Conservation (phyloP, 495 filamentous ascomycete species). For the Copromyces sp. region DNA sequence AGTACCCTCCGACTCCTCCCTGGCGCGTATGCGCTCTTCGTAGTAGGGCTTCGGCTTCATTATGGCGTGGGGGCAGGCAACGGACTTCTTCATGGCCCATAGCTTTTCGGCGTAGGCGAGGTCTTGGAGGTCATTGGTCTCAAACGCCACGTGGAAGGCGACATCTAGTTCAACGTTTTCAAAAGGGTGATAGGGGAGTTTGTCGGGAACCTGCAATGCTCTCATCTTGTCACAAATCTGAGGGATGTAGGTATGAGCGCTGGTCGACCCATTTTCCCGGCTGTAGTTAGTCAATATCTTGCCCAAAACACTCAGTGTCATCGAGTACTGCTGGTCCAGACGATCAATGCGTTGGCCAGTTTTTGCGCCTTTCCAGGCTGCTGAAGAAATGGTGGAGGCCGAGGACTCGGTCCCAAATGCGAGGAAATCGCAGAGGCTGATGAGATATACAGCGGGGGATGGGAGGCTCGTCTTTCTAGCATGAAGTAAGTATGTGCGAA, state of each 20-base stretch:
- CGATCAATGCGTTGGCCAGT: constrained; percentile 1
- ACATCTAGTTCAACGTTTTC: constrained; percentile 17
- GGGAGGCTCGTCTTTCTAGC: background rate
- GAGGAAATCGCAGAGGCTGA: constrained; percentile 19
- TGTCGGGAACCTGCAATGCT: constrained; percentile 8
- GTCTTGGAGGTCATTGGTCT: constrained; percentile 32
- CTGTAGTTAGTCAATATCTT: constrained; percentile 15
- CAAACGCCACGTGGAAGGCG: constrained; percentile 32
- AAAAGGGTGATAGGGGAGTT: constrained; percentile 8
- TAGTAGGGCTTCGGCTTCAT: background rate
- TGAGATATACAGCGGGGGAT: constrained; percentile 17
- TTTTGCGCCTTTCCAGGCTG: constrained; percentile 11
- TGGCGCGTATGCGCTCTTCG: background rate
- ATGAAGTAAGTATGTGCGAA: constrained; percentile 1
- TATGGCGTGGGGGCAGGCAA: background rate
- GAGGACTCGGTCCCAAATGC: background rate
- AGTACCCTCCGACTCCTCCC: background rate
- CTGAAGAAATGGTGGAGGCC: constrained; percentile 1
- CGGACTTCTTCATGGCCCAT: background rate
- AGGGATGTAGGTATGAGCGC: constrained; percentile 9
- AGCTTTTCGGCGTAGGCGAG: constrained; percentile 34
- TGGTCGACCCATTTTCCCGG: constrained; percentile 6
- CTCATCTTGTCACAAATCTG: constrained; percentile 18
- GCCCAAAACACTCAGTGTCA: constrained; percentile 14
- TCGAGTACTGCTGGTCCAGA: constrained; percentile 16